phyloP scores from a whole-genome alignment of 768 basidiomycete genomes.

The Daedaleopsis sinensis region DNA sequence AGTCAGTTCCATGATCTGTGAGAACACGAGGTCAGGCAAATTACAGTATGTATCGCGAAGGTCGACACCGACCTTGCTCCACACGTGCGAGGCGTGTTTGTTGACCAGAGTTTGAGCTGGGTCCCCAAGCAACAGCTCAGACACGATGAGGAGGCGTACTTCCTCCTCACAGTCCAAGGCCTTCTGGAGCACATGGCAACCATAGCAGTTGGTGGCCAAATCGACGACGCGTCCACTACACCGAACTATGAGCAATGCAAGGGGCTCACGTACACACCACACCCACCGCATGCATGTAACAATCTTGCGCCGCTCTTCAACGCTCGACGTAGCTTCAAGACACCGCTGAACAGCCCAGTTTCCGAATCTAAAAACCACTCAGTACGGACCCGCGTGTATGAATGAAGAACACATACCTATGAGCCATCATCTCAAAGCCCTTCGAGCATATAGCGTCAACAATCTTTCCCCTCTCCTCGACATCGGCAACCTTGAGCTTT shows the following conservation, averaged over 20 bases:
- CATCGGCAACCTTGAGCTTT: constrained; percentile 85
- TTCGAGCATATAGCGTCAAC: constrained; percentile 84
- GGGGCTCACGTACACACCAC: background rate
- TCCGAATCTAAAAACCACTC: constrained; percentile 61
- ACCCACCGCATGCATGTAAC: constrained; percentile 83
- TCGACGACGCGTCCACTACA: constrained; percentile 80
- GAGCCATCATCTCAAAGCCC: constrained; percentile 93
- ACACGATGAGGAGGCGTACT: constrained; percentile 78
- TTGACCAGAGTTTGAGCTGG: constrained; percentile 86
- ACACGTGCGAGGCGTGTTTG: constrained; percentile 90
- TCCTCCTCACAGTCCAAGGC: constrained; percentile 92
- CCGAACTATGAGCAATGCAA: background rate
- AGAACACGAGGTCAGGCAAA: background rate
- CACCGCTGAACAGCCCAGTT: constrained; percentile 93
- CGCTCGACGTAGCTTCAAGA: constrained; percentile 74
- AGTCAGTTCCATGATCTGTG: constrained; percentile 84
- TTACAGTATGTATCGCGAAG: constrained; percentile 8
- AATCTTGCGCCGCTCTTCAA: constrained; percentile 78
- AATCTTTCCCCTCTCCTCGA: constrained; percentile 77
- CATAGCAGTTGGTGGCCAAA: constrained; percentile 86
- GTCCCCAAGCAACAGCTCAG: constrained; percentile 81
- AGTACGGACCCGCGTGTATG: background rate
- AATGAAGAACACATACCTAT: constrained; percentile 52
- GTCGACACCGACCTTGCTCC: constrained; percentile 71
- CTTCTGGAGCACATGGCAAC: constrained; percentile 88